Percentiles rank a stretch among this genome's conserved stretches.
These are phyloP conservation scores for Dillenia suffruticosa DNA, from an alignment of 164 flowering plant species.

Conservation along the genomic window DNA sequence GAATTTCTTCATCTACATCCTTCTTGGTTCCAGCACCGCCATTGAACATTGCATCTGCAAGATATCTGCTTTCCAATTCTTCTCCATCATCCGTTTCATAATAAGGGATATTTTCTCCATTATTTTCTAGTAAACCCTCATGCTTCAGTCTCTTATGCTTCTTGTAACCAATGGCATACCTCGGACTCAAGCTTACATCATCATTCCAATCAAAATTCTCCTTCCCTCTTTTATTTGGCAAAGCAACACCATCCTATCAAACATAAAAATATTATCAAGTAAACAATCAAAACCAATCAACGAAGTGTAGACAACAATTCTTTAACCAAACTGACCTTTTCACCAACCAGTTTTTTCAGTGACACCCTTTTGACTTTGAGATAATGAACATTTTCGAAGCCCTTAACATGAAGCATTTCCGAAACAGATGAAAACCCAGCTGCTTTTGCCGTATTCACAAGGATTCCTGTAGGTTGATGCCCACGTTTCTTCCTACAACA, in stretches of 20 bases:
- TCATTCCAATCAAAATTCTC: slow-evolving; percentile 41
- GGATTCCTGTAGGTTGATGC: slow-evolving; percentile 68
- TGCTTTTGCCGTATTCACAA: slow-evolving; percentile 62
- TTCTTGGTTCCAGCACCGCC: slow-evolving; percentile 7
- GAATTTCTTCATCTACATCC: slow-evolving; percentile 15
- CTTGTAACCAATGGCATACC: too few species aligned
- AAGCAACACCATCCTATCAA: too few species aligned
- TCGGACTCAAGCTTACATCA: slow-evolving; percentile 15
- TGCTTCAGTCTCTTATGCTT: too few species aligned
- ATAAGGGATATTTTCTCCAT: too few species aligned
- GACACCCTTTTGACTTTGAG: neutral
- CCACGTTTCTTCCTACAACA: slow-evolving; percentile 75
- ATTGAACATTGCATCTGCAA: neutral
- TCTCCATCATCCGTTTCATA: too few species aligned
- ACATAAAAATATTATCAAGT: too few species aligned
- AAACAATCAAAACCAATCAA: too few species aligned
- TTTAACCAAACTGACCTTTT: slow-evolving; percentile 22
- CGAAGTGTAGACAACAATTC: too few species aligned
- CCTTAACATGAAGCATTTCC: slow-evolving; percentile 48
- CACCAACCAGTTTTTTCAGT: slow-evolving; percentile 17
- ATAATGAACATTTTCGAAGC: slow-evolving; percentile 16
- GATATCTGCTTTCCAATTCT: neutral
- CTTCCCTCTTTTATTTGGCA: neutral
- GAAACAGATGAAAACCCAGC: slow-evolving; percentile 78
- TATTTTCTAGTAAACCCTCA: too few species aligned